A percentile compares a stretch with the other conserved stretches of the same genome.
Conservation (phyloP, 2,329 filamentous ascomycete genomes). For the Emericellopsis cladophorae region DNA sequence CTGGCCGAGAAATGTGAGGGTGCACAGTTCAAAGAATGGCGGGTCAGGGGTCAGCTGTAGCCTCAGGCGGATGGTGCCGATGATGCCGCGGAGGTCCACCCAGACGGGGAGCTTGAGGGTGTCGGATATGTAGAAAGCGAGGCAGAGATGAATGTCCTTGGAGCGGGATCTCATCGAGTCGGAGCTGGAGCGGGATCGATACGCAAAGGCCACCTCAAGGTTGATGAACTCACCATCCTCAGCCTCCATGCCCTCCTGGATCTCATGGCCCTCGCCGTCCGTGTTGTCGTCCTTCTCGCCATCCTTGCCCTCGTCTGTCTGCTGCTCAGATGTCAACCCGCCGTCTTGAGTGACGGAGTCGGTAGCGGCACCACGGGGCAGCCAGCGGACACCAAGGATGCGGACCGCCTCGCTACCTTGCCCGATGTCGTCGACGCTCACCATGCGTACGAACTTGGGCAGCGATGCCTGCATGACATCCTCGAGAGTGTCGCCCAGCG, state of each 20-base stretch:
- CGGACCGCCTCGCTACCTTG: conserved; percentile 61
- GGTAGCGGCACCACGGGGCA: conserved; percentile 58
- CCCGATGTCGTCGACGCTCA: conserved; percentile 62
- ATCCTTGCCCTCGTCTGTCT: conserved; percentile 23
- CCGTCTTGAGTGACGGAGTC: conserved; percentile 47
- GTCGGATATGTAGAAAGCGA: conserved; percentile 56
- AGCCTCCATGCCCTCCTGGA: conserved; percentile 53
- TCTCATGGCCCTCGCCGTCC: conserved; percentile 18
- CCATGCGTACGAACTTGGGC: conserved; percentile 58
- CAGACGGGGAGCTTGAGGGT: conserved; percentile 49
- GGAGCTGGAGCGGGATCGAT: conserved; percentile 47
- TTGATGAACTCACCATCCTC: conserved; percentile 72
- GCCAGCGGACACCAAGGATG: conserved; percentile 59
- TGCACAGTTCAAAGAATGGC: conserved; percentile 65
- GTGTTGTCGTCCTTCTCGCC: conserved; percentile 16
- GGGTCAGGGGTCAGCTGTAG: conserved; percentile 65
- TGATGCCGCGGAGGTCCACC: conserved; percentile 61
- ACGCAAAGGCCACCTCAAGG: conserved; percentile 62
- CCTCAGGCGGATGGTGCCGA: conserved; percentile 57
- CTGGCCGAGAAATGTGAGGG: conserved; percentile 62
- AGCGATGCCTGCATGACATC: conserved; percentile 72
- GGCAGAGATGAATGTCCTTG: conserved; percentile 50
- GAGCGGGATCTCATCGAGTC: conserved; percentile 57
- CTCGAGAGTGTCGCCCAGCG: conserved; percentile 57
- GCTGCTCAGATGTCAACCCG: conserved; percentile 27